Conservation (phyloP, 83 land plant species). For the Picea abies region DNA sequence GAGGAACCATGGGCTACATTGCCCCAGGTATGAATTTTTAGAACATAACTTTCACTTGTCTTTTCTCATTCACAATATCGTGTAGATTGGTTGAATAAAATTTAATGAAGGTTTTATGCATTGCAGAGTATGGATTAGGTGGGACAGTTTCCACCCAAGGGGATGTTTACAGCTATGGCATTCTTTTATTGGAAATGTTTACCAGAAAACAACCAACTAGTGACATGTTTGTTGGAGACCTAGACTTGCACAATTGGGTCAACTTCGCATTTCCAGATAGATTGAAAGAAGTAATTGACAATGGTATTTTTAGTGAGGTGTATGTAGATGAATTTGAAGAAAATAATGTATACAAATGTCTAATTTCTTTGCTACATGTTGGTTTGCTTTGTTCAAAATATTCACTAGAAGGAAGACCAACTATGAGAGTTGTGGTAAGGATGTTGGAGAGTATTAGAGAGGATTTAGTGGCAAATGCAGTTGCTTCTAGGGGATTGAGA, state of each 20-base stretch:
- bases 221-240: not conserved
- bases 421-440: not conserved
- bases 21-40: conserved; percentile 19
- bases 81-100: not conserved
- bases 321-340: not conserved
- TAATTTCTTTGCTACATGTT: not conserved
- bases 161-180: conserved; percentile 25
- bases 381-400: conserved; percentile 1
- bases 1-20: conserved; percentile 21
- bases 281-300: not conserved
- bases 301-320: not conserved
- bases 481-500: too few species aligned
- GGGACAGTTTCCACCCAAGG: conserved; percentile 8
- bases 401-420: not conserved
- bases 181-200: conserved; percentile 19
- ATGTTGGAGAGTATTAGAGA: too few species aligned
- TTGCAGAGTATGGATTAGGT: conserved; percentile 17
- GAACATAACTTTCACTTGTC: not conserved
- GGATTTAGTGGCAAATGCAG: too few species aligned
- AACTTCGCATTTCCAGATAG: conserved; percentile 6
- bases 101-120: too few species aligned
- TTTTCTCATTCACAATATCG: not conserved
- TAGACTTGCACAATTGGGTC: conserved; percentile 9
- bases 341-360: not conserved
- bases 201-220: too few species aligned